These are phyloP conservation scores for Penicillium sp. DNA, from an alignment of 2,329 filamentous ascomycete species.

Conservation along the genomic window DNA sequence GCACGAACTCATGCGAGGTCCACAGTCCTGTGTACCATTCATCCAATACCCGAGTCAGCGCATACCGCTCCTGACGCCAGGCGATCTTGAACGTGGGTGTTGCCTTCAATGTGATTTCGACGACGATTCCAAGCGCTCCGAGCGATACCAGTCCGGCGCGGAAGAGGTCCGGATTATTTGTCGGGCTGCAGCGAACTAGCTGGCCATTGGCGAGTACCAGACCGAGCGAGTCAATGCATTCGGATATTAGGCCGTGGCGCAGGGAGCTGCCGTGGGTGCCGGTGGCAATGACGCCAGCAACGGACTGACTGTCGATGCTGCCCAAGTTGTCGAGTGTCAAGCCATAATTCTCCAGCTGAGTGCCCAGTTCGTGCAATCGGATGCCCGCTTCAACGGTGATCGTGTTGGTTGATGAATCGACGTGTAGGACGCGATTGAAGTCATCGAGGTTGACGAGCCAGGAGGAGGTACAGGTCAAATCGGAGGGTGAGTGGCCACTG, in stretches of 20 bases:
- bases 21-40: slow-evolving; percentile 75
- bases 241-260: slow-evolving; percentile 77
- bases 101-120: slow-evolving; percentile 81
- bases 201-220: slow-evolving; percentile 81
- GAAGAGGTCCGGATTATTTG: slow-evolving; percentile 75
- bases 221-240: slow-evolving; percentile 70
- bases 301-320: slow-evolving; percentile 91
- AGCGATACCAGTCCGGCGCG: slow-evolving; percentile 83
- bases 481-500: slow-evolving; percentile 86
- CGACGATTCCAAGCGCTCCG: slow-evolving; percentile 86
- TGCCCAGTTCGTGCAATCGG: slow-evolving; percentile 70
- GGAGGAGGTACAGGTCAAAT: slow-evolving; percentile 86
- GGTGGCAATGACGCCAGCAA: slow-evolving; percentile 88
- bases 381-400: slow-evolving; percentile 88
- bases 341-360: slow-evolving; percentile 69
- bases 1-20: slow-evolving; percentile 81
- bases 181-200: slow-evolving; percentile 65
- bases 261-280: slow-evolving; percentile 90
- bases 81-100: slow-evolving; percentile 77
- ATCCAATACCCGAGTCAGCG: slow-evolving; percentile 66
- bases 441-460: slow-evolving; percentile 95
- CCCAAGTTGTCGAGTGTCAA: slow-evolving; percentile 89
- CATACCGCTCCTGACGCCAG: slow-evolving; percentile 78
- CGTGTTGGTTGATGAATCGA: slow-evolving; percentile 64
- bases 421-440: slow-evolving; percentile 68